These are phyloP conservation scores for Aureobasidium zeae DNA, from an alignment of 2,329 filamentous ascomycete genomes.

Conservation along the genomic window DNA sequence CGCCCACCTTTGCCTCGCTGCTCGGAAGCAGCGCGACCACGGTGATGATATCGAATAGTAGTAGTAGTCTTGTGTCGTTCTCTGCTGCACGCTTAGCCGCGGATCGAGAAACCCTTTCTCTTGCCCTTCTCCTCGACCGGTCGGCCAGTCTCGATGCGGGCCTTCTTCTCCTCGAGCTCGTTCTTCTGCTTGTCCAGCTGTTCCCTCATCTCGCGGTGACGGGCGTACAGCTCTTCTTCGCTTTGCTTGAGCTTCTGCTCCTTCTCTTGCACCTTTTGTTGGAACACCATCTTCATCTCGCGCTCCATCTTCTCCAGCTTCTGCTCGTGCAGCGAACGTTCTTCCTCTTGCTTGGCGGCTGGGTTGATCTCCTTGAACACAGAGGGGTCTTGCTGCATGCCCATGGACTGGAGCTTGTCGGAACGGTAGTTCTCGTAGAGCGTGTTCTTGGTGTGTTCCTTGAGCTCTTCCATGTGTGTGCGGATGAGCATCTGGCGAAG, in stretches of 20 bases:
- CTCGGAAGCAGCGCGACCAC: constrained; percentile 18
- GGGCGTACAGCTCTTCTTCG: constrained; percentile 96
- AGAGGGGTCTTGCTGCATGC: constrained; percentile 93
- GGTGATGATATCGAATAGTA: constrained; percentile 24
- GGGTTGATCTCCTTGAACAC: constrained; percentile 99
- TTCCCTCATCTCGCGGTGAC: constrained; percentile 99
- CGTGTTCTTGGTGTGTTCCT: constrained; percentile 99
- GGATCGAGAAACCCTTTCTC: constrained; percentile 98
- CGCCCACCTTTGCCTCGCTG: constrained; percentile 11
- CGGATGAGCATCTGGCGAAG: constrained; percentile 99
- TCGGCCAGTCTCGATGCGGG: constrained; percentile 84
- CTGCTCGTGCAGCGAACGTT: constrained; percentile 95
- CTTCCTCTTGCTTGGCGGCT: constrained; percentile 98
- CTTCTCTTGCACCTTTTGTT: constrained; percentile 99
- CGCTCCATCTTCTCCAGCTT: constrained; percentile 99
- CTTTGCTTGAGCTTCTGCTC: constrained; percentile 99
- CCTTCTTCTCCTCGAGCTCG: constrained; percentile 98
- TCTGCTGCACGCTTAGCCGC: constrained; percentile 32
- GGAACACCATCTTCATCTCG: constrained; percentile 99
- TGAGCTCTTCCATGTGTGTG: constrained; percentile 99
- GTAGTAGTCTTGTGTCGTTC: constrained; percentile 20
- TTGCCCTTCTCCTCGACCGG: constrained; percentile 96
- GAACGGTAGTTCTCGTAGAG: constrained; percentile 99
- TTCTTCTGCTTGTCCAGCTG: constrained; percentile 89
- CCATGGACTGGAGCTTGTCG: constrained; percentile 98